These are phyloP conservation scores for sunflower (Helianthus annuus) DNA, from an alignment of 129 eudicot species.

Conservation along the genomic window DNA sequence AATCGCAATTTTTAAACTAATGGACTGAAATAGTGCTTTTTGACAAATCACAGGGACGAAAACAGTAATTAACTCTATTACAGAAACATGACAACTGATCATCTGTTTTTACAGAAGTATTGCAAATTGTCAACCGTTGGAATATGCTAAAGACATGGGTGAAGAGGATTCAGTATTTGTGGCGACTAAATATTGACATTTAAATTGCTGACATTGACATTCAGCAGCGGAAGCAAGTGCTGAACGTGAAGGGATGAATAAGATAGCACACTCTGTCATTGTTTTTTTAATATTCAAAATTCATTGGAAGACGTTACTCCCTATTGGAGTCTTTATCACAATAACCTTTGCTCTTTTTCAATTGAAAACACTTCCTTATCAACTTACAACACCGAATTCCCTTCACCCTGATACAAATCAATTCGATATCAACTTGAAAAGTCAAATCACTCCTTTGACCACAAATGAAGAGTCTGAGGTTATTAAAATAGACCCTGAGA, in stretches of 20 bases:
- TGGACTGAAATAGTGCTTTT: no score
- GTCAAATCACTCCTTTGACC: conserved; percentile 30
- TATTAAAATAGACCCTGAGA: conserved; percentile 22
- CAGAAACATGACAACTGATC: conserved; percentile 4
- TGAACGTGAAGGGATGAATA: conserved; percentile 51
- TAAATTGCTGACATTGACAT: conserved; percentile 6
- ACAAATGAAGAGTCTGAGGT: conserved; percentile 27
- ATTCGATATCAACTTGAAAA: conserved; percentile 33
- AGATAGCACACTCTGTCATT: conserved; percentile 34
- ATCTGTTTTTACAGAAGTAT: conserved; percentile 15
- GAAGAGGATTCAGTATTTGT: conserved; percentile 22
- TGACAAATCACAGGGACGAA: no score
- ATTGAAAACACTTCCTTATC: conserved; percentile 62
- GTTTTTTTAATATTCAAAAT: conserved; percentile 52
- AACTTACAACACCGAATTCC: conserved; percentile 35
- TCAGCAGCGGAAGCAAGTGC: conserved; percentile 28
- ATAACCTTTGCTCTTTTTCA: conserved; percentile 51
- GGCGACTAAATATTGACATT: conserved; percentile 18
- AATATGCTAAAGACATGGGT: conserved; percentile 38
- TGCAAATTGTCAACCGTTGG: conserved; percentile 25
- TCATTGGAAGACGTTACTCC: conserved; percentile 56
- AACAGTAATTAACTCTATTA: no score
- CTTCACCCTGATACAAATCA: conserved; percentile 38
- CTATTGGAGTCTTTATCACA: conserved; percentile 45
- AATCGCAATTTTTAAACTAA: no score